Evolutionary conservation across 306 rosid genomes (phyloP).

Genomic region (Clitoria ternatea): DNA sequence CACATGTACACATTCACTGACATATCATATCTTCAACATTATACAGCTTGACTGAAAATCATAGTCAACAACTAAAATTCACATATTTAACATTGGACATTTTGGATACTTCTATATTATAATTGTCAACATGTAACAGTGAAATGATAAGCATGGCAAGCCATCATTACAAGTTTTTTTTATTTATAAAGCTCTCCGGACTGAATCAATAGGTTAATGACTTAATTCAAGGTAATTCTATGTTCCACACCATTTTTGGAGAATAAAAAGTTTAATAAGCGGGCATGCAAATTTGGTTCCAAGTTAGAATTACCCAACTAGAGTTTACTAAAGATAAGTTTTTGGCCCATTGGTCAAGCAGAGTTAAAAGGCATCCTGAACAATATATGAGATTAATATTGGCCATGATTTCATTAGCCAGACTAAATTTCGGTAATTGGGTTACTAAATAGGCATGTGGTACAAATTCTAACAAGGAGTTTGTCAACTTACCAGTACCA

Average conservation of each 20-base stretch:
- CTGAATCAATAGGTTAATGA: background rate
- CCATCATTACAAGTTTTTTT: background rate
- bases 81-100: background rate
- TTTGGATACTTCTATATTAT: background rate
- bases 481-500: conserved; percentile 76
- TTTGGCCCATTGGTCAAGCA: too few species aligned
- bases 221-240: background rate
- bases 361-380: too few species aligned
- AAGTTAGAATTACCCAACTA: too few species aligned
- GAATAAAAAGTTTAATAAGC: background rate
- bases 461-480: background rate
- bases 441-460: too few species aligned
- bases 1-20: background rate
- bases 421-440: too few species aligned
- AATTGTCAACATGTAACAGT: background rate
- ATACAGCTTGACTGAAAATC: background rate
- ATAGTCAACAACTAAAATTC: background rate
- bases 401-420: too few species aligned
- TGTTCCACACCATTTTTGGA: background rate
- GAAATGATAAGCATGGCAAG: background rate
- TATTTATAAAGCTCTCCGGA: background rate
- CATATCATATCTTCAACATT: background rate
- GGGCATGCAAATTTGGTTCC: too few species aligned
- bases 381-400: too few species aligned
- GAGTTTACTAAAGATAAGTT: too few species aligned